Conservation (phyloP, 495 filamentous ascomycete species). For the Penicillium canescens region DNA sequence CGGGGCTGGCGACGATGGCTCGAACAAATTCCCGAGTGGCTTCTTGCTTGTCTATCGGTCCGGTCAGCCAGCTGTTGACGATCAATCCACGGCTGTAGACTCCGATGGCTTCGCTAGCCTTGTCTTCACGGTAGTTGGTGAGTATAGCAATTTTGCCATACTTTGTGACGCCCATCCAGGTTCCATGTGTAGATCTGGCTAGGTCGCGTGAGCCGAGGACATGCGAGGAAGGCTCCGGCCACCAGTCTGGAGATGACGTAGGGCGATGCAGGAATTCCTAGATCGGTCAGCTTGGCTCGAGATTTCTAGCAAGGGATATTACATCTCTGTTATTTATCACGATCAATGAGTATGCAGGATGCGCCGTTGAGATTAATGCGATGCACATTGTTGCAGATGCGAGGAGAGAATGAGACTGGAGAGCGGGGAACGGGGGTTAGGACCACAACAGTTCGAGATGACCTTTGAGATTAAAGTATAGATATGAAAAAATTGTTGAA, state of each 20-base stretch:
- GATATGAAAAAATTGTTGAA: too few species aligned
- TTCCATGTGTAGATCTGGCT: conserved; percentile 67
- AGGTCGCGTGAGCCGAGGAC: conserved; percentile 71
- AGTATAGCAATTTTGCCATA: conserved; percentile 84
- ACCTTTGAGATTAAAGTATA: too few species aligned
- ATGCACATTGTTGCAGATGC: conserved; percentile 73
- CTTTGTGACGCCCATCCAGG: conserved; percentile 90
- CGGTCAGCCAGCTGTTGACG: conserved; percentile 81
- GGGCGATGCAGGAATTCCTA: conserved; percentile 88
- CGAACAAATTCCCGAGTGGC: conserved; percentile 66
- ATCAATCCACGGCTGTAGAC: conserved; percentile 76
- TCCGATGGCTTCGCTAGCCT: conserved; percentile 51
- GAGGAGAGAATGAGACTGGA: not conserved
- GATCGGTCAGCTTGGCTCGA: conserved; percentile 14
- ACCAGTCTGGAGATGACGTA: conserved; percentile 81
- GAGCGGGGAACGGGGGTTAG: conserved; percentile 2
- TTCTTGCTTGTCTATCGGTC: conserved; percentile 25
- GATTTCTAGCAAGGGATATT: conserved; percentile 14
- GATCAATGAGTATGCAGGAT: conserved; percentile 88
- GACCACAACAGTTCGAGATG: not conserved
- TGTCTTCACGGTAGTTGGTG: conserved; percentile 86
- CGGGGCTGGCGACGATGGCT: conserved; percentile 54
- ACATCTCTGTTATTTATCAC: conserved; percentile 93
- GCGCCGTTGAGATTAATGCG: conserved; percentile 81
- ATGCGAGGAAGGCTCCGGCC: conserved; percentile 61